Base-by-base conservation (phyloP, 2,329 filamentous ascomycete species). In the Xylariales sp. region DNA sequence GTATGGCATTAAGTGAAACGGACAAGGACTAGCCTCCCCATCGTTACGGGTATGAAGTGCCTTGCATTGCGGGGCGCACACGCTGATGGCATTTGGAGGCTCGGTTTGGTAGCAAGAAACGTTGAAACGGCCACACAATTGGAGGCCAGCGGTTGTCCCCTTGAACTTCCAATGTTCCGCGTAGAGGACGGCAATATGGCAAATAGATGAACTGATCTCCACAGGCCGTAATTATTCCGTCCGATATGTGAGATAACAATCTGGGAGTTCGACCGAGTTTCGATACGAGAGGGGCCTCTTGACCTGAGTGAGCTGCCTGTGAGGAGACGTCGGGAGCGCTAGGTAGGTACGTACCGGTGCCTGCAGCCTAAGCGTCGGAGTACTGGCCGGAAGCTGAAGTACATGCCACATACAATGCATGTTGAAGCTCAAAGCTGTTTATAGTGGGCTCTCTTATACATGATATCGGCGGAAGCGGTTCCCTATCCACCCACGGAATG, bases 391-490 rank as follows among this genome's bases (percentile, higher is more conserved):
- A 38, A 21, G 15, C 22, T 38, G 16, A 12, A 19, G 15, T 18
- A 19, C 25, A 28, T 38, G 36, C 31, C 36, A 31, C 36, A 38
- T 21, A 12, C 15, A 14, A 38, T 38, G 36, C 36, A 38, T 27
- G 24, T 31, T 27, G 36, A 29, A 11, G 36, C 25, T 38, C 36
- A 38, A 31, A 20, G 15, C n/a, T 19, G n/a, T 31, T 11, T 27
- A 38, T 38, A 38, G 31, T 31, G 16, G 10, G 36, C 36, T 38
- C 14, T 38, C 16, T 38, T 38, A 38, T 38, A 38, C 36, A 38
- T 29, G 25, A 38, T 29, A 31, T 31, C n/a, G n/a, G 25, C 25
- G 22, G 36, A 19, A 20, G 9, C 36, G 36, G 16, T 38, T 19
- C 9, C 25, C 25, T 19, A 34, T 34, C 9, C 14, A 34, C 15